Conservation (phyloP, 2,329 filamentous ascomycete genomes). For the Penicillium occitanis region DNA sequence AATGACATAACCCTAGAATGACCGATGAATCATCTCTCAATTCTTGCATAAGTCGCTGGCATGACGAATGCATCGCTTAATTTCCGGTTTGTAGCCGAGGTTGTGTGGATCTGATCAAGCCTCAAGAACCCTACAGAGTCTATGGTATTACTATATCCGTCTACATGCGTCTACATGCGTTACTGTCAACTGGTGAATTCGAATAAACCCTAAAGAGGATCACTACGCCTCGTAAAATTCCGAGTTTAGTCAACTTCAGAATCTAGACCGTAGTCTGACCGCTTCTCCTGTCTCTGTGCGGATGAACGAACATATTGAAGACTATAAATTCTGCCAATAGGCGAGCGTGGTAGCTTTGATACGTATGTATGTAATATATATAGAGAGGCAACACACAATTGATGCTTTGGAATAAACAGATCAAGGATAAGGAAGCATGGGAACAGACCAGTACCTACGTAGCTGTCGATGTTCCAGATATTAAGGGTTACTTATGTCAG, state of each 20-base stretch:
- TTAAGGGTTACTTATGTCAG: background rate
- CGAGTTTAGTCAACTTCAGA: background rate
- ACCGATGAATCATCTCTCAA: too few relatives aligned
- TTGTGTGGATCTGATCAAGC: background rate
- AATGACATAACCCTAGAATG: background rate
- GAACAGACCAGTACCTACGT: background rate
- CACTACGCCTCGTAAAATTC: too few relatives aligned
- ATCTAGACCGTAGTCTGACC: background rate
- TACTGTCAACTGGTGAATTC: background rate
- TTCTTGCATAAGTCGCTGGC: background rate
- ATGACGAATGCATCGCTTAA: background rate
- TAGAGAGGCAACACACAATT: background rate
- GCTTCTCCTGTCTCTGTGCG: background rate
- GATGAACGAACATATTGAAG: background rate
- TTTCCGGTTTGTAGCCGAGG: background rate
- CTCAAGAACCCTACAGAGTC: background rate
- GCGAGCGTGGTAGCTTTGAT: background rate
- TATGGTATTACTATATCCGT: background rate
- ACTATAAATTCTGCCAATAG: background rate
- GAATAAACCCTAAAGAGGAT: background rate
- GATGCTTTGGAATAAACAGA: background rate
- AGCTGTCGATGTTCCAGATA: background rate
- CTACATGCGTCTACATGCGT: background rate
- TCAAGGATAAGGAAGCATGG: background rate
- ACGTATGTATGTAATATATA: background rate